These are phyloP conservation scores for Saccharomycopsis hybrid DNA, from an alignment of 1,139 yeast genomes.

Conservation along the genomic window DNA sequence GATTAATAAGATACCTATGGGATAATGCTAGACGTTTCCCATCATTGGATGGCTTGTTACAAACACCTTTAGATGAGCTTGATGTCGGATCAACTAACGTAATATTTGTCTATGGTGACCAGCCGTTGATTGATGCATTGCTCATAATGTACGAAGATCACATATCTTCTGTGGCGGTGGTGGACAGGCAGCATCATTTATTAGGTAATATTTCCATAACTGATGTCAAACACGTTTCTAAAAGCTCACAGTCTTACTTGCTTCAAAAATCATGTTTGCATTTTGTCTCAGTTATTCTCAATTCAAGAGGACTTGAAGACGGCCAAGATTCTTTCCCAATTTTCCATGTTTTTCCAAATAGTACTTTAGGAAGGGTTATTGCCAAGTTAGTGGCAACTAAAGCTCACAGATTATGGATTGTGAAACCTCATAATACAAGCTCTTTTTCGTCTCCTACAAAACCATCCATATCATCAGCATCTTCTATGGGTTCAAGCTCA, in stretches of 20 bases:
- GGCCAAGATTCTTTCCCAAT: slow-evolving; percentile 97
- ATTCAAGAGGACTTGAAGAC: slow-evolving; percentile 83
- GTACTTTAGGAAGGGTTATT: slow-evolving; percentile 80
- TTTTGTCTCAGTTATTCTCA: slow-evolving; percentile 78
- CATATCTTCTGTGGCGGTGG: slow-evolving; percentile 87
- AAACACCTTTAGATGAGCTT: slow-evolving; percentile 57
- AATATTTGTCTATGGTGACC: slow-evolving; percentile 78
- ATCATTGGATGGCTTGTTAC: slow-evolving; percentile 66
- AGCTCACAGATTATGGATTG: slow-evolving; percentile 91
- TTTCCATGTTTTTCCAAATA: slow-evolving; percentile 77
- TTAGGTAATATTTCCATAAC: slow-evolving; percentile 92
- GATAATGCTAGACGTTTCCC: slow-evolving; percentile 85
- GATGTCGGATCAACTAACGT: slow-evolving; percentile 66
- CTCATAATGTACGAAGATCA: slow-evolving; percentile 77
- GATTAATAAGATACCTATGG: slow-evolving; percentile 79
- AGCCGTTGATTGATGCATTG: slow-evolving; percentile 78
- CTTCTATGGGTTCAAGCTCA: too few species aligned
- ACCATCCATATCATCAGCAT: slow-evolving; percentile 17
- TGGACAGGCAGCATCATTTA: slow-evolving; percentile 67
- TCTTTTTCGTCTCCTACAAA: slow-evolving; percentile 17
- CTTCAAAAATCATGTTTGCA: slow-evolving; percentile 79
- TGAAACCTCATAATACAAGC: slow-evolving; percentile 40
- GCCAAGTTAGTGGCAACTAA: slow-evolving; percentile 95
- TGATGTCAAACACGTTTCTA: slow-evolving; percentile 82
- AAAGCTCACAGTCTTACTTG: slow-evolving; percentile 76